phyloP scores from a whole-genome alignment of 371 early-diverging fungal species.

The Umbelopsis sp. region DNA sequence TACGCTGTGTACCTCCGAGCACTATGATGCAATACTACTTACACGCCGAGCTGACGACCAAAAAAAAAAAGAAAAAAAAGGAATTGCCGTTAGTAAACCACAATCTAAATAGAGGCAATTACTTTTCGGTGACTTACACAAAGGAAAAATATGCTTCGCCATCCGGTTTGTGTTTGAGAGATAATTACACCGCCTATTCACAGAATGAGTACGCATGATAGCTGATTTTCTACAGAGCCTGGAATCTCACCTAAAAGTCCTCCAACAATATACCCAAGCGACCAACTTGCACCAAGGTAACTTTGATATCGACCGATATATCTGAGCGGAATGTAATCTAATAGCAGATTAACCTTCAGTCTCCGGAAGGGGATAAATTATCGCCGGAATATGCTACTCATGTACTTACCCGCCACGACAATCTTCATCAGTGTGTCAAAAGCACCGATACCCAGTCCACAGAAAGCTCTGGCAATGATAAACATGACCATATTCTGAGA shows the following conservation, averaged over 20 bases:
- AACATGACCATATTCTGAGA: conserved; percentile 68
- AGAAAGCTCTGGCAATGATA: conserved; percentile 67
- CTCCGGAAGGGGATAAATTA: neutral
- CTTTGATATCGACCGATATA: conserved; percentile 64
- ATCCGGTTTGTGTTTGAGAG: conserved; percentile 32
- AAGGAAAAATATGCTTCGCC: conserved; percentile 50
- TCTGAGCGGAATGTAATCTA: conserved; percentile 55
- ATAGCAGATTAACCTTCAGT: neutral
- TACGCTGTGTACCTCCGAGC: neutral
- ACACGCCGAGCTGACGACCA: conserved; percentile 37
- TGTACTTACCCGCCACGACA: conserved; percentile 67
- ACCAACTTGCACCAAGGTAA: conserved; percentile 55
- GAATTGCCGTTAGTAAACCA: neutral
- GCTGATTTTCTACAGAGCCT: neutral
- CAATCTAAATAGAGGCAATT: neutral
- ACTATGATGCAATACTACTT: conserved; percentile 17
- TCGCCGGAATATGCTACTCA: neutral
- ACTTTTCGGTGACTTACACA: conserved; percentile 27
- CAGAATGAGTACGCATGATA: neutral
- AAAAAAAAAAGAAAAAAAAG: neutral
- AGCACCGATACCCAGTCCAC: conserved; percentile 80
- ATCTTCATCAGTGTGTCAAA: conserved; percentile 67
- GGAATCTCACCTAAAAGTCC: conserved; percentile 50
- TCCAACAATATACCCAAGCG: conserved; percentile 59
- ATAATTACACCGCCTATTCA: conserved; percentile 32